Base-by-base conservation (phyloP, 2,329 filamentous ascomycete genomes). In the Claviceps lovelessii region DNA sequence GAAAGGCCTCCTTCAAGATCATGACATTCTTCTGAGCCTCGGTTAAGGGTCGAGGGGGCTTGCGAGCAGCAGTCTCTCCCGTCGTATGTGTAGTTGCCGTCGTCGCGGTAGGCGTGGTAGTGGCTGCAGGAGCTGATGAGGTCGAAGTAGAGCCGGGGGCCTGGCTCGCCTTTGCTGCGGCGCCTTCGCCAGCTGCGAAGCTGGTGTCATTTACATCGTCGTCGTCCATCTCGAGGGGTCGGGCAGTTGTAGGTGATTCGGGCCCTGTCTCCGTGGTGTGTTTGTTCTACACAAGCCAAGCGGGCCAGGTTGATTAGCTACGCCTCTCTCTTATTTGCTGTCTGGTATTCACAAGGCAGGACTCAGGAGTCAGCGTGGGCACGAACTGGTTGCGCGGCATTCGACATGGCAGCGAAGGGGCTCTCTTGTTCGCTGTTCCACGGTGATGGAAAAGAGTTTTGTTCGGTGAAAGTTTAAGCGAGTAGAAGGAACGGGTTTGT, bases 1-100 rank as follows among this genome's bases (percentile, higher is more conserved):
- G 93, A 64, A 98, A 98, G 0, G 93, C 93, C 69, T 98, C 93
- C 68, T 88, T 91, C 55, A 98, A 76, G 4, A 90, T 96, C 63
- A 81, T 80, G 70, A 91, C 86, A 50, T 89, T 90, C 73, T 95
- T 86, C 69, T 95, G 85, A 57, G 85, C 79, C 59, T 93, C 85
- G 59, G 81, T 88, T 64, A 88, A 65, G 49, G 91, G 91, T 56
- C 90, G 83, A 39, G 90, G 90, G 37, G 90, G 90, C 73, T 96
- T 94, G 45, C 86, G 78, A 13, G 90, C 90, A 29, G 84, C 70
- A 23, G 63, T 64, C 50, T 74, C 69, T 37, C 41, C 50, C 17
- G 49, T 39, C 5, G 54, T 23, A 11, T 45, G 17, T n/a, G 51
- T 39, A 11, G 44, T 46, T 44, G 47, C 49, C 31, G 45, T 35